Conservation (phyloP, 2,329 filamentous ascomycete species). For the Fusarium cyanostomum region DNA sequence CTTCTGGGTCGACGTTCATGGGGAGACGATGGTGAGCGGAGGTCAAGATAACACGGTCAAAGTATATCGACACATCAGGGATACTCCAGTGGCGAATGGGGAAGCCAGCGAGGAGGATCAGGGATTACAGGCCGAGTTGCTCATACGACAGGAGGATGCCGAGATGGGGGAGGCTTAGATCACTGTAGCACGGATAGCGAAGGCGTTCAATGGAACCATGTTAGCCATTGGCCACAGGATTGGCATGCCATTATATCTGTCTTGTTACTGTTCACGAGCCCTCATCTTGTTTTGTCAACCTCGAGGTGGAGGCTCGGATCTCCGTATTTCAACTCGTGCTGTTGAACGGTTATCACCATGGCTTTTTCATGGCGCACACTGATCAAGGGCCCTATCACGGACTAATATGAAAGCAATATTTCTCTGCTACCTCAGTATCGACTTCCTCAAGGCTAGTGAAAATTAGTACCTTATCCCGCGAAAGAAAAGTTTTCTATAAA, state of each 20-base stretch:
- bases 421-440: no score
- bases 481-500: background rate
- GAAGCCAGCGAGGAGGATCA: constrained; percentile 29
- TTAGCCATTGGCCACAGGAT: no score
- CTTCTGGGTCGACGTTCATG: constrained; percentile 71
- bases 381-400: no score
- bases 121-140: constrained; percentile 66
- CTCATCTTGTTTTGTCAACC: no score
- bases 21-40: constrained; percentile 65
- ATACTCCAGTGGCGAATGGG: constrained; percentile 33
- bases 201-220: background rate
- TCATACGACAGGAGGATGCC: constrained; percentile 51
- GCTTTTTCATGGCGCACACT: no score
- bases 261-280: no score
- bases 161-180: constrained; percentile 48
- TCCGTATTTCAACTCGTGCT: no score
- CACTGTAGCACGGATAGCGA: background rate
- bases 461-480: background rate
- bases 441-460: no score
- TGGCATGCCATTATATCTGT: no score
- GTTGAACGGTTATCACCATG: no score
- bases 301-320: no score
- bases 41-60: constrained; percentile 64
- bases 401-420: no score
- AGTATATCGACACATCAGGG: constrained; percentile 54